Evolutionary conservation across 805 yeast species (phyloP).

Genomic region (Kodamaea kaohsiungensis): DNA sequence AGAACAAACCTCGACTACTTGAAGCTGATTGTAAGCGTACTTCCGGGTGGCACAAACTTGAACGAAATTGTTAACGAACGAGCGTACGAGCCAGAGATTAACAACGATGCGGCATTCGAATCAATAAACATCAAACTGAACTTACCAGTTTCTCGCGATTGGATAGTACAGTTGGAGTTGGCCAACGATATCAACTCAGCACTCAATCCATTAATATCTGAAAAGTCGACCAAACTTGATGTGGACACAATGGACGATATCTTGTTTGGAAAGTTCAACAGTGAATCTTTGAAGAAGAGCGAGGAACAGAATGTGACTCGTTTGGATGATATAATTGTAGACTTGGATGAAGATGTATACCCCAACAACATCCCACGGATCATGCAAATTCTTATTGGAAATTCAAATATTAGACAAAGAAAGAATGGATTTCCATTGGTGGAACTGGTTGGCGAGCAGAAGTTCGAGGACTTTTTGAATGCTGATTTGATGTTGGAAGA

Average conservation of each 20-base stretch:
- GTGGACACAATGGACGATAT: conserved; percentile 46
- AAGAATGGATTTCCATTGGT: conserved; percentile 30
- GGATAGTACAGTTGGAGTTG: conserved; percentile 66
- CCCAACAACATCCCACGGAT: conserved; percentile 16
- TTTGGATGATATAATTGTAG: conserved; percentile 8
- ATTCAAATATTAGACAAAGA: conserved; percentile 22
- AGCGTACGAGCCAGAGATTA: conserved; percentile 68
- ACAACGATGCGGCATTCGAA: conserved; percentile 35
- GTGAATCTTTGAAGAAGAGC: conserved; percentile 7
- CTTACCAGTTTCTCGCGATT: conserved; percentile 54
- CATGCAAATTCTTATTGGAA: conserved; percentile 21
- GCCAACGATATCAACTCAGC: conserved; percentile 46
- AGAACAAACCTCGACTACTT: conserved; percentile 31
- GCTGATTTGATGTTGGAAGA: conserved; percentile 16
- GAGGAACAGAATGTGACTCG: conserved; percentile 12
- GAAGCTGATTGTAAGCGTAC: conserved; percentile 31
- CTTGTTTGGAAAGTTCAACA: conserved; percentile 49
- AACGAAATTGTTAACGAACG: conserved; percentile 55
- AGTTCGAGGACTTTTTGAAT: conserved; percentile 22
- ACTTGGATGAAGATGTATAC: conserved; percentile 9
- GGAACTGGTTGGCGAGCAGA: conserved; percentile 8
- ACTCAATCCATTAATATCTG: conserved; percentile 32
- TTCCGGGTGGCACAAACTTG: conserved; percentile 31
- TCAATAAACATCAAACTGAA: conserved; percentile 42
- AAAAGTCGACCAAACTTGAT: conserved; percentile 18